Evolutionary conservation across 345 rosid species (phyloP), one percentile per base, ranked within the genome.

Genomic region (Balakata baccata): DNA sequence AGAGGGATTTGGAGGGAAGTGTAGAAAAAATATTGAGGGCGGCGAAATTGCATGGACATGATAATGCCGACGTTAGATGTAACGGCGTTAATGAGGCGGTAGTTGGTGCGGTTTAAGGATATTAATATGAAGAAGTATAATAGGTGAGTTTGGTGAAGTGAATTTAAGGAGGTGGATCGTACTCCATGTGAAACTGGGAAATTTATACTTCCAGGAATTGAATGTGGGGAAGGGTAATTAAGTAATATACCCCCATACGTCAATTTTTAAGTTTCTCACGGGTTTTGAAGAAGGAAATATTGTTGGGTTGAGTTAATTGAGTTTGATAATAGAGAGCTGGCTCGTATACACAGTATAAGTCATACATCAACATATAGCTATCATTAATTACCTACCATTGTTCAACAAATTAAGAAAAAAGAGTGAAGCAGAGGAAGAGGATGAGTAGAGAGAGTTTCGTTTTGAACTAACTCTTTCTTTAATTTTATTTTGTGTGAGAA

Each of bases 1-100:
- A 62, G 73, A 88, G 98, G 71, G 94, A 92, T 54, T 22, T 94
- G 60, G 80, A 68, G 68, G 84, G 72, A 13, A 74, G 83, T 6
- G 71, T 82, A 64, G 84, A 70, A 47, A 82, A 71, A 41, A 34
- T 87, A 7, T 64, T 13, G 50, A 50, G 37, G 57, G 14, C 20
- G 10, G 20, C n/a, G 20, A 12, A 60, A 74, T 64, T 50, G 61
- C 78, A 76, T 57, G 76, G 70, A 20, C 34, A 29, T 29, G 1
- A 29, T 29, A 29, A 29, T 61, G 39, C n/a, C 12, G 63, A 57
- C 22, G 64, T 45, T 23, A 58, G 66, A 63, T 71, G 65, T 70
- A 72, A 77, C 56, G 88, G 84, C 64, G 82, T 7, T 18, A 37
- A 41, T 0, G 58, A 18, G 63, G 66, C 9, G 75, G 80, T 74